Base-by-base conservation (phyloP, 2,329 filamentous ascomycete species). In the Talaromyces piceae region DNA sequence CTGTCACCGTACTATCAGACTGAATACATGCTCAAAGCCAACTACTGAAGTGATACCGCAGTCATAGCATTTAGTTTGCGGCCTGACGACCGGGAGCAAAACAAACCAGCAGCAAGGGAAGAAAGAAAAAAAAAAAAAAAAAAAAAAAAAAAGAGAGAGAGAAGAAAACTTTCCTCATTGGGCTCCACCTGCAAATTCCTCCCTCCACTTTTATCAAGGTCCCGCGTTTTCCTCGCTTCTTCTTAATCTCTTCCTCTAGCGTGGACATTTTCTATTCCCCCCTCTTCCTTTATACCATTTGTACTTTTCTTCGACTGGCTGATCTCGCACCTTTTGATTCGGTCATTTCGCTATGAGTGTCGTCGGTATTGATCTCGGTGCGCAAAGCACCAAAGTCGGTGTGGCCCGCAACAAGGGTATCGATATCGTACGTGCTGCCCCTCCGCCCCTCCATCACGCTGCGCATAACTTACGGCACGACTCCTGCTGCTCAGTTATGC, bases 361-460 rank as follows among this genome's bases (percentile, higher is more conserved):
- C 67, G 79, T 83, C 64, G 90, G 90, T 74, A 83, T 95, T 74
- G 91, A 97, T 82, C 86, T 97, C 77, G 91, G 91, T 77, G 89
- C 89, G 62, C 84, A 95, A 72, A 95, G 94, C 82, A 95, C 91
- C 71, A 91, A 95, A 68, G 87, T 97, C 75, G 91, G 91, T 71
- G 91, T 97, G 73, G 93, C 93, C 69, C 84, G 93, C 73, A 97
- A 97, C 76, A 91, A 94, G 72, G 93, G 93, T 77, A 93, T 98
- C 73, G 93, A 98, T 79, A 93, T 98, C 71, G 90, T 95, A 81
- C 69, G 90, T 93, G 58, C 48, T 49, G 52, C 58, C 58, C 60
- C 62, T 61, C 58, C 58, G 56, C 54, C 57, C 54, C 39, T 48
- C 47, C 43, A 27, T 28, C 26, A 41, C 18, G 6, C 11, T 33